Evolutionary conservation across 2,329 filamentous ascomycete species (phyloP), one percentile per base, ranked within the genome.

Genomic region (Aspergillus felis): DNA sequence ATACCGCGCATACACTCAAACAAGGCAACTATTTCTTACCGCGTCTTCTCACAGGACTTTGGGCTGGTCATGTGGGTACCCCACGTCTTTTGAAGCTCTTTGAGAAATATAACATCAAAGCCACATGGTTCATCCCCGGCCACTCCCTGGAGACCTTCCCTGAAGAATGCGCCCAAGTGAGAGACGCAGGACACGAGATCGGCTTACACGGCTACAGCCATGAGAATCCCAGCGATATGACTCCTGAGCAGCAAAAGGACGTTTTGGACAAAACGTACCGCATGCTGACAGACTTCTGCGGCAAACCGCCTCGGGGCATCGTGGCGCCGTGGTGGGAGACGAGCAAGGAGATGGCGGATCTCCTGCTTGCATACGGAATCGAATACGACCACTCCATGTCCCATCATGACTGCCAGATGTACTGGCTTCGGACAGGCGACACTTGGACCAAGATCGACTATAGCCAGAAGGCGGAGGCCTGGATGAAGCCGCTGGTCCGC

Each of bases 321-420:
- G 88, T 91, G 0, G 88, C 88, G 0, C 89, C 89, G 0, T 92
- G 84, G 82, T 92, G 88, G 88, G 88, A 91, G 68, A 86, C 84
- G 0, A 86, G 82, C 58, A 81, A 84, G 61, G 88, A 90, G 67
- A 87, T 86, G 3, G 83, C 84, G 0, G 74, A 79, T 41, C 58
- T 78, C 22, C 64, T 78, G 53, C 68, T 79, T n/a, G 66, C 63
- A 6, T 78, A 78, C 51, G 76, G 76, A 0, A 74, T 78, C 22
- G 74, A 78, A 60, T 76, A 76, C 59, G 76, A 79, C 56, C 77
- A 79, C 62, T 74, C 70, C 50, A 77, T 78, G 71, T 72, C 69
- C 14, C 76, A 78, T 53, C 71, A 78, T 57, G 76, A 78, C 59
- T 78, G 75, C 54, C 73, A 78, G 60, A 71, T 75, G 65, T 79